A percentile compares a stretch with the other conserved stretches of the same genome.
These are phyloP conservation scores for Aciculoconidium aculeatum DNA, from an alignment of 805 yeast genomes.

Conservation along the genomic window DNA sequence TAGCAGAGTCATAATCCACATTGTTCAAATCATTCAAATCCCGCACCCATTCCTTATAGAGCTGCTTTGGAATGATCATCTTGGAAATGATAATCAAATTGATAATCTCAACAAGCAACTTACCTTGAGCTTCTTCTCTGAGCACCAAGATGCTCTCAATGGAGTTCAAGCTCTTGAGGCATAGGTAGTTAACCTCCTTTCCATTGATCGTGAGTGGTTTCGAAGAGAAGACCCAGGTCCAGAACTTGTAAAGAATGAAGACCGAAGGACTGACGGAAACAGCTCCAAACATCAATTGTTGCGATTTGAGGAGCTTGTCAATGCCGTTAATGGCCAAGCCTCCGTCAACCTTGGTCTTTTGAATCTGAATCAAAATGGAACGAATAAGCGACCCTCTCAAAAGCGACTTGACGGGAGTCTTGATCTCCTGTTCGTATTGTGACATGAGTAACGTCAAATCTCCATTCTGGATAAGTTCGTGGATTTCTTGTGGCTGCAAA, in stretches of 20 bases:
- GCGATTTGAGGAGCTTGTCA: conserved; percentile 82
- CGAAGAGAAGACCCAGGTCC: conserved; percentile 31
- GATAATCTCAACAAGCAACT: conserved; percentile 60
- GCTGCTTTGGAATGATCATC: conserved; percentile 43
- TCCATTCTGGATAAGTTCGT: conserved; percentile 56
- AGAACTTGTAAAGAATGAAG: conserved; percentile 46
- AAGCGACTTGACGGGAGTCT: conserved; percentile 58
- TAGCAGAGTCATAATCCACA: conserved; percentile 25
- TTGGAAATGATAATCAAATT: conserved; percentile 48
- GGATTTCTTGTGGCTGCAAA: conserved; percentile 25
- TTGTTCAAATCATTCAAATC: conserved; percentile 60
- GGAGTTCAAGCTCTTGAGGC: conserved; percentile 46
- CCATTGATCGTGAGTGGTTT: conserved; percentile 27
- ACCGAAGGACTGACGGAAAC: conserved; percentile 84
- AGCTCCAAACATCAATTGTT: conserved; percentile 88
- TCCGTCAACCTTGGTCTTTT: conserved; percentile 93
- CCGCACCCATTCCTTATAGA: conserved; percentile 50
- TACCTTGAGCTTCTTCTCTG: conserved; percentile 39
- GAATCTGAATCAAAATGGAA: conserved; percentile 83
- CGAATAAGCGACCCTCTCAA: conserved; percentile 69
- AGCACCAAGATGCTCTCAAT: conserved; percentile 47
- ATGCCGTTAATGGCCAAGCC: conserved; percentile 86
- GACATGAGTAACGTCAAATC: conserved; percentile 76
- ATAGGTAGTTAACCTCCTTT: conserved; percentile 28
- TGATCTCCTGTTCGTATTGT: conserved; percentile 71